Evolutionary conservation across 176 grass and related monocot species (phyloP).

Genomic region (Avena sativa): DNA sequence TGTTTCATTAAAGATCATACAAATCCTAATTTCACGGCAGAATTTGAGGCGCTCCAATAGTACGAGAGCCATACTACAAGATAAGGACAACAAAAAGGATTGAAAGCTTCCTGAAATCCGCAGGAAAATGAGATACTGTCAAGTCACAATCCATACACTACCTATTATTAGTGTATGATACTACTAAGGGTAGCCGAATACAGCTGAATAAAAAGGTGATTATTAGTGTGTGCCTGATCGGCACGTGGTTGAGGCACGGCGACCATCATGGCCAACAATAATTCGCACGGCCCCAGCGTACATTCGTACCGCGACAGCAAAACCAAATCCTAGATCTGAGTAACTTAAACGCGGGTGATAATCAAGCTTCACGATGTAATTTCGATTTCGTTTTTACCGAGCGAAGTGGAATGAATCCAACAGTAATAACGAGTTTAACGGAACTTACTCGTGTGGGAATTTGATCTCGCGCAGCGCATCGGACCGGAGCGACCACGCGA

Average conservation of each 20-base stretch:
- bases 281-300: slow-evolving; percentile 34
- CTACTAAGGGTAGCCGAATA: background rate
- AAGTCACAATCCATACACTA: slow-evolving; percentile 13
- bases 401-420: background rate
- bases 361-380: slow-evolving; percentile 1
- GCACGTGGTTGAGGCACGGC: slow-evolving; percentile 34
- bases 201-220: background rate
- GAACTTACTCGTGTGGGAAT: slow-evolving; percentile 87
- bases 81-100: background rate
- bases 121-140: background rate
- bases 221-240: background rate
- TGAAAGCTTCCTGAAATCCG: background rate
- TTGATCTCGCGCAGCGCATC: slow-evolving; percentile 68
- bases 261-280: slow-evolving; percentile 46
- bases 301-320: slow-evolving; percentile 33
- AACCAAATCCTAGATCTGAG: slow-evolving; percentile 47
- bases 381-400: background rate
- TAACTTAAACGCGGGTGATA: background rate
- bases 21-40: slow-evolving; percentile 25
- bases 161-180: background rate
- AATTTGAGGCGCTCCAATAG: background rate
- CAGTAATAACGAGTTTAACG: background rate
- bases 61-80: background rate
- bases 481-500: slow-evolving; percentile 87
- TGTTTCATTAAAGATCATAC: background rate